A percentile compares a stretch with the other conserved stretches of the same genome.
Evolutionary conservation across 108 stramenopile species (phyloP).

Genomic region (Pseudonitzschia multiseries): DNA sequence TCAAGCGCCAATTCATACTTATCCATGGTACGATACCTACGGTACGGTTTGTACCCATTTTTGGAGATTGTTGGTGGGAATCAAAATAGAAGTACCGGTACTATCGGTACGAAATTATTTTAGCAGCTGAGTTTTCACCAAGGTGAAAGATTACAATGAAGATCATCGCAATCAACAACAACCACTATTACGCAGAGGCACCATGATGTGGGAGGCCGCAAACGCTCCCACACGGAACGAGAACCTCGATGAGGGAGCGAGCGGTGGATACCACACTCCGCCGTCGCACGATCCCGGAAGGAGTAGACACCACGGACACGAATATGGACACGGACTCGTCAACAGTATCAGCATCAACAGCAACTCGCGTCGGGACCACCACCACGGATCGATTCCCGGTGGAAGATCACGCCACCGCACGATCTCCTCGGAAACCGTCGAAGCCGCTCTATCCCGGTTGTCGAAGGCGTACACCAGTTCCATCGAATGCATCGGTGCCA

Average conservation of each 20-base stretch:
- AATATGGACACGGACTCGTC: not conserved
- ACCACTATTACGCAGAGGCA: not conserved
- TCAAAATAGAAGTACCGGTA: too few species aligned
- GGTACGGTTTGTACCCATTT: too few species aligned
- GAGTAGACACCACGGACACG: not conserved
- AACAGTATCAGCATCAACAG: not conserved
- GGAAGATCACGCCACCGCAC: conserved; percentile 10
- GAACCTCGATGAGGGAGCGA: not conserved
- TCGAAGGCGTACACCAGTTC: conserved; percentile 70
- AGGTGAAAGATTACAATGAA: too few species aligned
- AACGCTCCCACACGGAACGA: conserved; percentile 22
- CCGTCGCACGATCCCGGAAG: not conserved
- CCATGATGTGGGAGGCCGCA: conserved; percentile 36
- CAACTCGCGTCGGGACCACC: conserved; percentile 9
- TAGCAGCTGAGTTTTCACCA: too few species aligned
- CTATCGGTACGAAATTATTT: too few species aligned
- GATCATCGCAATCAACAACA: too few species aligned
- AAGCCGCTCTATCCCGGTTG: conserved; percentile 75
- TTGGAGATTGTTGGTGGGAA: too few species aligned
- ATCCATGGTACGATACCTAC: too few species aligned
- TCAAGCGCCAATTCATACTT: too few species aligned
- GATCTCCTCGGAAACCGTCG: conserved; percentile 64
- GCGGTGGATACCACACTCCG: too few species aligned
- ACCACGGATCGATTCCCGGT: not conserved
- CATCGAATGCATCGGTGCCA: conserved; percentile 72